Evolutionary conservation across 805 yeast genomes (phyloP).

Genomic region (Lipomyces chichibuensis): DNA sequence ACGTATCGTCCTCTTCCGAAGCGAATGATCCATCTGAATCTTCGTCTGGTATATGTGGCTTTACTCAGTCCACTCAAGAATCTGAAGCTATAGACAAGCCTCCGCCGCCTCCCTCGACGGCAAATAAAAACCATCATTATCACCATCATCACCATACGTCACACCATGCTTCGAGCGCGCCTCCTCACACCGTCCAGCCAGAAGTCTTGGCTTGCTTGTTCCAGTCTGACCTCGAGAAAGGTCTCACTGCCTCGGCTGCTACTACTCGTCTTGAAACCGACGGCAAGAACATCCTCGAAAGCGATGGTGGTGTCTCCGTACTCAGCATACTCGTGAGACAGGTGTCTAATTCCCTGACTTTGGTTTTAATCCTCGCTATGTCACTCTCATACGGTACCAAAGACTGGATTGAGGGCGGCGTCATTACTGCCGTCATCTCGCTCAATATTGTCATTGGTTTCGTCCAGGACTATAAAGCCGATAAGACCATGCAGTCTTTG

Average conservation of each 20-base stretch:
- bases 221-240: constrained; percentile 46
- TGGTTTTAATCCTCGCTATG: constrained; percentile 46
- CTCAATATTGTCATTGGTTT: constrained; percentile 70
- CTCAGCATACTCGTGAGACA: constrained; percentile 64
- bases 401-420: constrained; percentile 85
- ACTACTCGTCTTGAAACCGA: constrained; percentile 42
- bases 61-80: constrained; percentile 13
- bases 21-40: constrained; percentile 35
- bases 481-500: constrained; percentile 76
- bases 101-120: constrained; percentile 20
- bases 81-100: constrained; percentile 30
- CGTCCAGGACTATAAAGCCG: constrained; percentile 72
- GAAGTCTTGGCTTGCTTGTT: constrained; percentile 21
- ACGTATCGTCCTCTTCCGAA: constrained; percentile 31
- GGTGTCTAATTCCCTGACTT: constrained; percentile 75
- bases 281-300: constrained; percentile 71
- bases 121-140: constrained; percentile 11
- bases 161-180: constrained; percentile 20
- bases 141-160: constrained; percentile 19
- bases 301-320: constrained; percentile 58
- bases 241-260: constrained; percentile 51
- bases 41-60: constrained; percentile 34
- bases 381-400: constrained; percentile 68
- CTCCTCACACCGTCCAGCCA: constrained; percentile 29
- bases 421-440: constrained; percentile 66